These are phyloP conservation scores for Yamadazyma mexicana DNA, from an alignment of 1,139 yeast species.

Conservation along the genomic window DNA sequence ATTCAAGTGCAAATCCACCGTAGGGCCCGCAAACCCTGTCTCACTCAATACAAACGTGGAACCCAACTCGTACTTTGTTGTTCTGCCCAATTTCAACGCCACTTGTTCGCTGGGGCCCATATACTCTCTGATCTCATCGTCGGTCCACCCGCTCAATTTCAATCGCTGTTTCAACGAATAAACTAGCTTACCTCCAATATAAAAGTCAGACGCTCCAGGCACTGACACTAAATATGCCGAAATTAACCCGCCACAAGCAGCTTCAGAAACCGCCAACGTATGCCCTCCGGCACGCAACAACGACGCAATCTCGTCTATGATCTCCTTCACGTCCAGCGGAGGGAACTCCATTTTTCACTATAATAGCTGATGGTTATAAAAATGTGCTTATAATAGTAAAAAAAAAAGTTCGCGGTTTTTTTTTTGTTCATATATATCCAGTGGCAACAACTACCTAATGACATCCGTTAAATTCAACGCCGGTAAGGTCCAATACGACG, in stretches of 20 bases:
- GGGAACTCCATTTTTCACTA: constrained; percentile 71
- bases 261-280: constrained; percentile 79
- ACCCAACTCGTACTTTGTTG: constrained; percentile 76
- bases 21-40: constrained; percentile 87
- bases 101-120: constrained; percentile 84
- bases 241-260: constrained; percentile 86
- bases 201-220: constrained; percentile 83
- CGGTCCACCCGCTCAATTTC: constrained; percentile 76
- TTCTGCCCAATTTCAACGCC: constrained; percentile 74
- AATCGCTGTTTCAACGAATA: constrained; percentile 75
- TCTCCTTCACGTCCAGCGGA: constrained; percentile 49
- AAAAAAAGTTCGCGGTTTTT: too few relatives aligned
- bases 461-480: constrained; percentile 65
- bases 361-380: too few relatives aligned
- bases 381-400: too few relatives aligned
- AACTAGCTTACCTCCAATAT: constrained; percentile 80
- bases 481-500: constrained; percentile 77
- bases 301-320: constrained; percentile 58
- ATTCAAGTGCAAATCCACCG: constrained; percentile 43
- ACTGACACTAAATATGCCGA: constrained; percentile 78
- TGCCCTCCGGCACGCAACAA: constrained; percentile 52
- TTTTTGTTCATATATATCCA: not conserved
- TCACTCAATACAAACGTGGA: constrained; percentile 80
- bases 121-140: constrained; percentile 63
- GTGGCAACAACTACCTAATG: constrained; percentile 9